A percentile compares a stretch with the other conserved stretches of the same genome.
phyloP scores from a whole-genome alignment of 139 green algal genomes.

The Marvania coccoides region DNA sequence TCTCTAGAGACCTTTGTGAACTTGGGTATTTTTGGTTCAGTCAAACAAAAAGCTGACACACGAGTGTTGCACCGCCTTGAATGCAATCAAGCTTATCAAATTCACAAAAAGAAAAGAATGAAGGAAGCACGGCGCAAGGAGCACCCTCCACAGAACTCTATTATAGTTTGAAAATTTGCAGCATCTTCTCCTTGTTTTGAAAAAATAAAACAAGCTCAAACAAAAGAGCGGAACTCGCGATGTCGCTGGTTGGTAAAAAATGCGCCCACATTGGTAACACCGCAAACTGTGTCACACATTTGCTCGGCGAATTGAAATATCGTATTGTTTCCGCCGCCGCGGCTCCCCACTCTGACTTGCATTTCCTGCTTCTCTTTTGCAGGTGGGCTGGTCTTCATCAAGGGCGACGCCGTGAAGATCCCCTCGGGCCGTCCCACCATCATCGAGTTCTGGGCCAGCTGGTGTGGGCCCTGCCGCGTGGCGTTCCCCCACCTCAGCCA shows the following conservation, averaged over 20 bases:
- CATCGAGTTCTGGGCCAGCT: slow-evolving; percentile 15
- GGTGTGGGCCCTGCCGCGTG: slow-evolving; percentile 21
- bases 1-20: no score
- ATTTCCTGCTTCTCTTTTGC: neutral
- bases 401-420: slow-evolving; percentile 14
- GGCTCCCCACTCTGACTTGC: neutral
- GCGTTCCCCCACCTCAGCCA: slow-evolving; percentile 29
- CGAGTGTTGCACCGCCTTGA: no score
- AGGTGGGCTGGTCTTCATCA: slow-evolving; percentile 16
- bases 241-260: slow-evolving; percentile 13
- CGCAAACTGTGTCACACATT: no score
- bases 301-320: no score
- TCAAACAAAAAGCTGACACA: no score
- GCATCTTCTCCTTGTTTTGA: neutral
- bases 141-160: no score
- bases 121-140: no score
- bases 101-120: no score
- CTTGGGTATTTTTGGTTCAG: no score
- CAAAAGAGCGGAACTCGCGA: neutral
- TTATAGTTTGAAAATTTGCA: no score
- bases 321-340: no score
- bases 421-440: slow-evolving; percentile 3
- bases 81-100: no score
- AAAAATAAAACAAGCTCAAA: neutral
- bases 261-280: slow-evolving; percentile 9